Conservation (phyloP, 1,139 yeast genomes). For the Wickerhamomyces sp. region DNA sequence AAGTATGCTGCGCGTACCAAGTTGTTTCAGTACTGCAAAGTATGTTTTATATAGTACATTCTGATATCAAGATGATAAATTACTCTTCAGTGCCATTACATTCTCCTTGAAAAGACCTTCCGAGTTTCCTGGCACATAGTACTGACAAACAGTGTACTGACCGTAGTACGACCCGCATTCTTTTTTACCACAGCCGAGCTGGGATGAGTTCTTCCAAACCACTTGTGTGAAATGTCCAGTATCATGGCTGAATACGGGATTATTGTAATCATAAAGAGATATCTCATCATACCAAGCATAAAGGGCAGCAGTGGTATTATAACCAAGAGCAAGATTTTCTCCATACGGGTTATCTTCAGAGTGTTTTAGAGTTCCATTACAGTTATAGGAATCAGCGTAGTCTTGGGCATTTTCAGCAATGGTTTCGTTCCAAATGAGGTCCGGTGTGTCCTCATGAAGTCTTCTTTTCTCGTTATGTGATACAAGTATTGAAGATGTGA, state of each 20-base stretch:
- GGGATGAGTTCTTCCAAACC: slow-evolving; percentile 40
- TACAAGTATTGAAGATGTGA: slow-evolving; percentile 6
- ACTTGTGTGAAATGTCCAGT: slow-evolving; percentile 54
- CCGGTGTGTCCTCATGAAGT: slow-evolving; percentile 38
- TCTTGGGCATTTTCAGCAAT: slow-evolving; percentile 32
- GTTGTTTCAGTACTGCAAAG: too few relatives aligned
- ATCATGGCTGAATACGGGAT: slow-evolving; percentile 36
- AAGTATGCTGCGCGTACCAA: too few relatives aligned
- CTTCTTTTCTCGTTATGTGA: slow-evolving; percentile 44
- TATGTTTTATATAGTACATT: too few relatives aligned
- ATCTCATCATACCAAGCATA: slow-evolving; percentile 51
- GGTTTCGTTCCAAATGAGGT: slow-evolving; percentile 38
- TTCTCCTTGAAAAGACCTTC: slow-evolving; percentile 44
- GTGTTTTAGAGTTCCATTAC: slow-evolving; percentile 47
- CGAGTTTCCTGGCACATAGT: slow-evolving; percentile 48
- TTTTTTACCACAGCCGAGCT: slow-evolving; percentile 44
- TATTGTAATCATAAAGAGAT: slow-evolving; percentile 32
- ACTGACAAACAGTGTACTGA: slow-evolving; percentile 49
- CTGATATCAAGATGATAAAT: too few relatives aligned
- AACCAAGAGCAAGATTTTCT: slow-evolving; percentile 53
- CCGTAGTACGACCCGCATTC: slow-evolving; percentile 46
- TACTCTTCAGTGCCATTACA: slow-evolving; percentile 32
- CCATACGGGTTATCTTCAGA: slow-evolving; percentile 43
- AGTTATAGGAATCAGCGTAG: slow-evolving; percentile 45
- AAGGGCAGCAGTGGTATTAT: slow-evolving; percentile 40